These are phyloP conservation scores for Arthrobotrys pseudoclavata DNA, from an alignment of 2,329 filamentous ascomycete genomes.

Conservation along the genomic window DNA sequence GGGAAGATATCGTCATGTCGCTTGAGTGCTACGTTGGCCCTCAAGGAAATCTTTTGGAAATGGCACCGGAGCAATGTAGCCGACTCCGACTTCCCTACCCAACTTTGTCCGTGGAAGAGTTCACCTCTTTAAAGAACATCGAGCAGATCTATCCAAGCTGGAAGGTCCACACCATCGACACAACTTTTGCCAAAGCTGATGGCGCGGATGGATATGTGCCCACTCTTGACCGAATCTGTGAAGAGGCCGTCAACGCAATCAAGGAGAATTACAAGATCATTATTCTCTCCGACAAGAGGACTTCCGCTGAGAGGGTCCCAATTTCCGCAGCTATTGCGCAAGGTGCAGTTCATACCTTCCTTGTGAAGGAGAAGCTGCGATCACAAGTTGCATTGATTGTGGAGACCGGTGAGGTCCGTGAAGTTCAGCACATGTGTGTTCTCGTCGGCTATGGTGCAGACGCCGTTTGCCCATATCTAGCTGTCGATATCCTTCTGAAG, in stretches of 20 bases:
- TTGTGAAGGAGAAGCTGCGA: conserved; percentile 96
- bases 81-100: conserved; percentile 88
- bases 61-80: conserved; percentile 89
- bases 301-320: conserved; percentile 82
- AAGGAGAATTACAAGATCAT: conserved; percentile 86
- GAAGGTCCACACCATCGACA: conserved; percentile 90
- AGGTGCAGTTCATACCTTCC: conserved; percentile 93
- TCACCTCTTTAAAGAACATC: conserved; percentile 87
- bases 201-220: conserved; percentile 87
- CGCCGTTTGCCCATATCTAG: conserved; percentile 92
- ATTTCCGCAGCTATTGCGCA: conserved; percentile 90
- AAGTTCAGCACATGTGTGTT: conserved; percentile 99
- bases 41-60: conserved; percentile 93
- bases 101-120: conserved; percentile 88
- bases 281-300: conserved; percentile 88
- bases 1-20: conserved; percentile 98
- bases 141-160: conserved; percentile 79
- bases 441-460: conserved; percentile 94
- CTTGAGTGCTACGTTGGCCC: conserved; percentile 95
- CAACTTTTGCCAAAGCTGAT: conserved; percentile 89
- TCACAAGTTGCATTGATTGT: conserved; percentile 87
- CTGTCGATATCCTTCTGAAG: conserved; percentile 97
- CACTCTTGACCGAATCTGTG: conserved; percentile 88
- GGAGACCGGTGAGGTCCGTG: conserved; percentile 94
- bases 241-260: conserved; percentile 85